These are phyloP conservation scores for Pseudisothecium myosuroides DNA, from an alignment of 225 moss, liverwort and hornwort genomes.

Conservation along the genomic window DNA sequence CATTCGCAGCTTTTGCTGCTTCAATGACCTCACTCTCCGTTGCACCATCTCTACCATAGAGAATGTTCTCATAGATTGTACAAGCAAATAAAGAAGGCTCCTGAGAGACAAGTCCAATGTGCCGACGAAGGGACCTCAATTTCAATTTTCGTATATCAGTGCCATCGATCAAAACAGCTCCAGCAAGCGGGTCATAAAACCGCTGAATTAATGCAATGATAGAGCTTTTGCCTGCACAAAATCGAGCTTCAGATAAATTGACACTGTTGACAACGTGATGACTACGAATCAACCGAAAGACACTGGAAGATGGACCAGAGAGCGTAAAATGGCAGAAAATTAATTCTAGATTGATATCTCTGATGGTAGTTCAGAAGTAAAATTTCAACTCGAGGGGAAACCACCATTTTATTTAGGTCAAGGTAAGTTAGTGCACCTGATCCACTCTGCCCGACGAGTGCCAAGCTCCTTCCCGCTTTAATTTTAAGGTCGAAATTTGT, in stretches of 20 bases:
- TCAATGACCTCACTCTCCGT: conserved; percentile 44
- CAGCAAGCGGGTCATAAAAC: conserved; percentile 47
- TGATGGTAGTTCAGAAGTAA: not conserved
- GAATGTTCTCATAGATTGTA: conserved; percentile 51
- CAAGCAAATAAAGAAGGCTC: conserved; percentile 52
- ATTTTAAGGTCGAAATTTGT: conserved; percentile 52
- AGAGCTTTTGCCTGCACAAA: conserved; percentile 46
- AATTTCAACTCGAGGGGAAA: not conserved
- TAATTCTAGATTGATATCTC: not conserved
- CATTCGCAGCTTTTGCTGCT: conserved; percentile 57
- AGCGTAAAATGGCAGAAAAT: not conserved
- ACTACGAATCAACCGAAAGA: not conserved
- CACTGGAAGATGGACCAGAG: not conserved
- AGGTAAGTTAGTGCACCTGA: conserved; percentile 28
- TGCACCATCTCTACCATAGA: conserved; percentile 44
- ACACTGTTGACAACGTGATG: not conserved
- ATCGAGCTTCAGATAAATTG: not conserved
- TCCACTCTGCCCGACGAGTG: conserved; percentile 82
- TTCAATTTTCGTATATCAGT: conserved; percentile 27
- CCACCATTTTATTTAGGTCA: not conserved
- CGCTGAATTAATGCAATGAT: conserved; percentile 45
- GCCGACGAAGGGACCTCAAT: conserved; percentile 44
- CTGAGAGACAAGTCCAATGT: conserved; percentile 55
- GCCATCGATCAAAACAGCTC: conserved; percentile 36
- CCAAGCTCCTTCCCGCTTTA: conserved; percentile 60